phyloP scores from a whole-genome alignment of 129 eudicot genomes.

The Artemisia annua region DNA sequence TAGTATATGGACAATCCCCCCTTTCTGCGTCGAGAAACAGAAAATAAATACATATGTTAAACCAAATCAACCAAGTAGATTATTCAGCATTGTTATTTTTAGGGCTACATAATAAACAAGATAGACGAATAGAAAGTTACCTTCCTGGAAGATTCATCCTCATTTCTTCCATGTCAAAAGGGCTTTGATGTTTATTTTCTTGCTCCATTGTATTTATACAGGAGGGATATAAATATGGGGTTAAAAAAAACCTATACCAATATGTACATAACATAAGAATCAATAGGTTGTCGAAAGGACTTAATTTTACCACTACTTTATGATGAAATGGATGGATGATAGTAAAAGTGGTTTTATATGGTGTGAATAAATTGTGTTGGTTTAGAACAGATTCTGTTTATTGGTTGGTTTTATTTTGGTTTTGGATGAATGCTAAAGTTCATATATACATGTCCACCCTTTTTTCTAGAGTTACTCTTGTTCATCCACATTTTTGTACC shows the following conservation, averaged over 20 bases:
- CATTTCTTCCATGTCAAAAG: constrained; percentile 28
- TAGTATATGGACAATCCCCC: constrained; percentile 37
- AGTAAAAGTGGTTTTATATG: neutral
- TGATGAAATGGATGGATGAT: constrained; percentile 8
- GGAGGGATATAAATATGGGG: neutral
- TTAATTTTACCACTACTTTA: neutral
- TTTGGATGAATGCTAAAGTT: constrained; percentile 10
- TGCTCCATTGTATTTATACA: constrained; percentile 19
- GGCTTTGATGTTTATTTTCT: constrained; percentile 6
- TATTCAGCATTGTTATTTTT: neutral
- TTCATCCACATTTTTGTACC: constrained; percentile 16
- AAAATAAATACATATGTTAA: neutral
- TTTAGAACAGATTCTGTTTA: neutral
- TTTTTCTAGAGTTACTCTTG: constrained; percentile 26
- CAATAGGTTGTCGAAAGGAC: neutral
- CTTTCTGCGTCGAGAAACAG: constrained; percentile 15
- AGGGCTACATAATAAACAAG: neutral
- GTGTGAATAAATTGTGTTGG: constrained; percentile 1
- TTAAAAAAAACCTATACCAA: neutral
- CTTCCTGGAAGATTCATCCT: constrained; percentile 26
- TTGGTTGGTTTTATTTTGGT: neutral
- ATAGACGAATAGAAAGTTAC: constrained; percentile 4
- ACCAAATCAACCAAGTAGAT: neutral
- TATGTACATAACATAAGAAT: neutral
- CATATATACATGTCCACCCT: constrained; percentile 1